phyloP scores from a whole-genome alignment of 345 rosid species.

The Euclidium syriacum region DNA sequence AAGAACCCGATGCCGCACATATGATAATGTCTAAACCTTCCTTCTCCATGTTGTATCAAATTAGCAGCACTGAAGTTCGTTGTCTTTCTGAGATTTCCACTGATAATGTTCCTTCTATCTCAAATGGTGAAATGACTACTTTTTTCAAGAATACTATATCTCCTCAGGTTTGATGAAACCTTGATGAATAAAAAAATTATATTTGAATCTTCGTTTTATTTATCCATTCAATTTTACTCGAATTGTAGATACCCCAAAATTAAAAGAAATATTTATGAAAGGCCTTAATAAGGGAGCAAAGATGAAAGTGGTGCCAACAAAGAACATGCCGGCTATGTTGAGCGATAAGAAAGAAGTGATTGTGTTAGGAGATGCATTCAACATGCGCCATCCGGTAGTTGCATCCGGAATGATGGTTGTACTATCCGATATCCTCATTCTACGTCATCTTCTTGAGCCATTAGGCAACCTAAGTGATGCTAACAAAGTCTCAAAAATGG shows the following conservation, averaged over 20 bases:
- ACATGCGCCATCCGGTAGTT: constrained; percentile 46
- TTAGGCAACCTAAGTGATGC: constrained; percentile 28
- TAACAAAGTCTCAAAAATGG: constrained; percentile 21
- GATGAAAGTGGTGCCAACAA: constrained; percentile 33
- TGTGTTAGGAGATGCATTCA: constrained; percentile 46
- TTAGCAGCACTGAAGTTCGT: constrained; percentile 38
- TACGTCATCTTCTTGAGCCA: constrained; percentile 35
- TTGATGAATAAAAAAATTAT: not conserved
- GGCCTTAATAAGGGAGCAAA: constrained; percentile 30
- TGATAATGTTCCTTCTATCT: constrained; percentile 35
- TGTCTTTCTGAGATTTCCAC: constrained; percentile 35
- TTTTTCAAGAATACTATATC: constrained; percentile 32
- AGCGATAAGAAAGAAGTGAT: constrained; percentile 38
- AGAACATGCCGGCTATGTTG: constrained; percentile 38
- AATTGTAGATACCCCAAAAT: constrained; percentile 9
- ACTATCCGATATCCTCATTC: constrained; percentile 38
- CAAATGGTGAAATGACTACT: constrained; percentile 40
- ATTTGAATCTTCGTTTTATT: not conserved
- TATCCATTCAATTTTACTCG: constrained; percentile 16
- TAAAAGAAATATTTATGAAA: constrained; percentile 1
- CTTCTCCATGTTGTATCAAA: constrained; percentile 36
- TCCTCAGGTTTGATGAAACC: constrained; percentile 41
- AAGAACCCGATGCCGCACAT: constrained; percentile 31
- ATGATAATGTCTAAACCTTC: constrained; percentile 39
- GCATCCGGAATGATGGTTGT: constrained; percentile 48